Percentiles rank a stretch among this genome's conserved stretches.
phyloP scores from a whole-genome alignment of 2,329 filamentous ascomycete genomes.

The Podosphaera xanthii region DNA sequence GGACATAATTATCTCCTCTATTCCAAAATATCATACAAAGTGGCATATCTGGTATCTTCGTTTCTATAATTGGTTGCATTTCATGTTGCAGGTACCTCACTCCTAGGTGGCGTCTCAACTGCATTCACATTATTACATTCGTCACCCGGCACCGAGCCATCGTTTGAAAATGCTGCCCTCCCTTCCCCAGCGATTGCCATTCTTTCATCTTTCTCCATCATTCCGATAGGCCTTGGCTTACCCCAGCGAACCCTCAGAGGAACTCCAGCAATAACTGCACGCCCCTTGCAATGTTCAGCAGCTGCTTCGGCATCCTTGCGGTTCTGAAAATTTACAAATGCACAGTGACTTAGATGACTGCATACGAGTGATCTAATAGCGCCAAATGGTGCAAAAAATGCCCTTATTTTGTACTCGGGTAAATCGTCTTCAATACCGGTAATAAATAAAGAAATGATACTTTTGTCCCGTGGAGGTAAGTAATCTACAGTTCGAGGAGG shows the following conservation, averaged over 20 bases:
- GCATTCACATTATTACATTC: conserved; percentile 11
- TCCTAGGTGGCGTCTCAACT: conserved; percentile 8
- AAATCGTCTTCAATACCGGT: conserved; percentile 92
- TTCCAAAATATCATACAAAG: no score
- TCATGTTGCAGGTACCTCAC: conserved; percentile 8
- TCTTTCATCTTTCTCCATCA: conserved; percentile 69
- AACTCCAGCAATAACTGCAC: conserved; percentile 74
- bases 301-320: conserved; percentile 70
- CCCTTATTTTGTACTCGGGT: conserved; percentile 73
- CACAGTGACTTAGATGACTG: conserved; percentile 91
- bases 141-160: conserved; percentile 18
- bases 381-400: conserved; percentile 74
- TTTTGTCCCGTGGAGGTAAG: conserved; percentile 58
- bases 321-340: conserved; percentile 84
- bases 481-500: conserved; percentile 72
- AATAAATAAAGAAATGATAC: conserved; percentile 81
- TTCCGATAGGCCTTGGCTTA: conserved; percentile 74
- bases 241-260: conserved; percentile 83
- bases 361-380: conserved; percentile 84
- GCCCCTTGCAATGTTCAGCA: conserved; percentile 64
- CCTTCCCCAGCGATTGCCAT: conserved; percentile 63
- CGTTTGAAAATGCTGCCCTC: conserved; percentile 30
- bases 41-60: background rate
- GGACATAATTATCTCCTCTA: no score
- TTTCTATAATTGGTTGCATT: background rate